A percentile compares a stretch with the other conserved stretches of the same genome.
Conservation (phyloP, 108 stramenopile species). For the Conticribra weissflogii region DNA sequence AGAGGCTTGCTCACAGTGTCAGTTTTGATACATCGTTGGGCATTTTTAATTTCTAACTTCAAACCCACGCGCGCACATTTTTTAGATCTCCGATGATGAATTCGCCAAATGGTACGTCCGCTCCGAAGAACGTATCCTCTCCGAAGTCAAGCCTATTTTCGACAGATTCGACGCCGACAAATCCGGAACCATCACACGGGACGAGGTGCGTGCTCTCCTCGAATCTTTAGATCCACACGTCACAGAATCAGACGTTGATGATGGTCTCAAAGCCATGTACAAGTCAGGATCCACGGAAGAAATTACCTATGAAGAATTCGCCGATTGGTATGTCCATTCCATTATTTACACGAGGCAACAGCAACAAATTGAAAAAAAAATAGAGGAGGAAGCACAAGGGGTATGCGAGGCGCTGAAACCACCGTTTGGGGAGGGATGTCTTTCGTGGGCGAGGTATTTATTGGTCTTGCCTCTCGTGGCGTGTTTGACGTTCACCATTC, state of each 20-base stretch:
- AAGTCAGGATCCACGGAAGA: conserved; percentile 62
- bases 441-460: conserved; percentile 57
- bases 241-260: conserved; percentile 63
- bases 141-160: conserved; percentile 58
- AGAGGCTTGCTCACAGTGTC: too few species aligned
- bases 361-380: conserved; percentile 61
- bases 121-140: conserved; percentile 65
- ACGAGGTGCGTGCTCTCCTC: conserved; percentile 67
- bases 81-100: conserved; percentile 63
- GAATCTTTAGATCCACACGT: conserved; percentile 55
- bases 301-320: conserved; percentile 77
- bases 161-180: conserved; percentile 73
- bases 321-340: conserved; percentile 70
- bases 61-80: neutral
- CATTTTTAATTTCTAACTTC: neutral
- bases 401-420: conserved; percentile 61
- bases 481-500: conserved; percentile 70
- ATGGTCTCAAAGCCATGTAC: conserved; percentile 67
- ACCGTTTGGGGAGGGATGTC: conserved; percentile 42
- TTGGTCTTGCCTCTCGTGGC: conserved; percentile 70
- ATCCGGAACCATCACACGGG: conserved; percentile 66
- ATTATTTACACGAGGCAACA: conserved; percentile 66
- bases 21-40: neutral
- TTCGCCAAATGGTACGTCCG: conserved; percentile 77
- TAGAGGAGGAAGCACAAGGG: conserved; percentile 55